Percentiles rank a stretch among this genome's conserved stretches.
Evolutionary conservation across 2,329 filamentous ascomycete species (phyloP).

Genomic region (Emmonsiellopsis sp.): DNA sequence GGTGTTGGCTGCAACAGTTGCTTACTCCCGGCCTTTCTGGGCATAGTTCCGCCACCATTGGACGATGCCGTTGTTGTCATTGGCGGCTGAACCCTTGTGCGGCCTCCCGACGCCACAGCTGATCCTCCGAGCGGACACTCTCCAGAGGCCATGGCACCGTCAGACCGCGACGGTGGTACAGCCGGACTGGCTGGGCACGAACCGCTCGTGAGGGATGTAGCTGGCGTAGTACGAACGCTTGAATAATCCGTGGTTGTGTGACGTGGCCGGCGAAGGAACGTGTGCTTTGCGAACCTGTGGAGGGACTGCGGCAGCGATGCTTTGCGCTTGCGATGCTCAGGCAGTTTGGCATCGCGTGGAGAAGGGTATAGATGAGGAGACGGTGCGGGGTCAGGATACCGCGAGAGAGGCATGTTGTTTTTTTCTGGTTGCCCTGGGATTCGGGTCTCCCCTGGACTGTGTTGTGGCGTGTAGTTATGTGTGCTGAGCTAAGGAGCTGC

Average conservation of each 20-base stretch:
- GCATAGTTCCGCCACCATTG: neutral
- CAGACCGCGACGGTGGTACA: neutral
- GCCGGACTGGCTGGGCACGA: neutral
- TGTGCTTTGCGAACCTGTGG: slow-evolving; percentile 12
- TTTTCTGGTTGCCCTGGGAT: neutral
- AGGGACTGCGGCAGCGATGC: slow-evolving; percentile 12
- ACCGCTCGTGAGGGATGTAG: neutral
- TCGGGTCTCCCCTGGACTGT: neutral
- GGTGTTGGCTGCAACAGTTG: neutral
- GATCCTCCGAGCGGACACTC: neutral
- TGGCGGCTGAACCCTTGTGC: neutral
- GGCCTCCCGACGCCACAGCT: neutral
- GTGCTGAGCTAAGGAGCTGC: neutral
- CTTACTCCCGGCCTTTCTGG: neutral
- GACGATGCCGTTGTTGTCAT: neutral
- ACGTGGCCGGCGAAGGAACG: slow-evolving; percentile 11
- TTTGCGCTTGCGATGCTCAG: slow-evolving; percentile 3
- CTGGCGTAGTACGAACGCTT: neutral
- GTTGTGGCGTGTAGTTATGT: neutral
- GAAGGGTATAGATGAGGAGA: neutral
- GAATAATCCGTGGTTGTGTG: slow-evolving; percentile 2
- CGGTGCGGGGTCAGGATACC: neutral
- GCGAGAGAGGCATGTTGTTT: neutral
- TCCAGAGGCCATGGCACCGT: neutral
- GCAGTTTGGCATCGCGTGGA: slow-evolving; percentile 8